phyloP scores from a whole-genome alignment of 1,284 basidiomycete species.

The Bjerkandera adusta region DNA sequence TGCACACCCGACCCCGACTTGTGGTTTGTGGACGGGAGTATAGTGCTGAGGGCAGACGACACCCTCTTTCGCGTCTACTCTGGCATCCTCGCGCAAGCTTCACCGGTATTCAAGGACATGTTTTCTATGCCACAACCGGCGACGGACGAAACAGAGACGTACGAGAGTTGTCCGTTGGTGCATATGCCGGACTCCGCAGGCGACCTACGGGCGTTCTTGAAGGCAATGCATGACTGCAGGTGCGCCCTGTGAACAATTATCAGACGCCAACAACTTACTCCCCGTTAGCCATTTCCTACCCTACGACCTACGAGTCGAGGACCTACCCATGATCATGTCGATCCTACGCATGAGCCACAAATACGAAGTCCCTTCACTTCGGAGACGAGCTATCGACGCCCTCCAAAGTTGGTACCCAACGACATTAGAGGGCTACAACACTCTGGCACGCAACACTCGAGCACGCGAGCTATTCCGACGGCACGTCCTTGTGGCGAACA shows the following conservation, averaged over 20 bases:
- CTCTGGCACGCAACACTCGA: conserved; percentile 1
- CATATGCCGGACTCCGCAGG: conserved; percentile 11
- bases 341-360: conserved; percentile 16
- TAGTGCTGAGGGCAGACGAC: conserved; percentile 16
- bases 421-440: conserved; percentile 6
- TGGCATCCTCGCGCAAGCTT: conserved; percentile 12
- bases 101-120: conserved; percentile 16
- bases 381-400: conserved; percentile 13
- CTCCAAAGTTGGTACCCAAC: conserved; percentile 13
- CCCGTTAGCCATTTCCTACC: conserved; percentile 6
- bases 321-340: conserved; percentile 8
- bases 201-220: conserved; percentile 12
- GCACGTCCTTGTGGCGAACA: conserved; percentile 15
- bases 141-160: conserved; percentile 2
- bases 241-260: neutral
- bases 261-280: neutral
- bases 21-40: conserved; percentile 19
- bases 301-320: neutral
- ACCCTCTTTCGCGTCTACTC: conserved; percentile 12
- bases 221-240: conserved; percentile 13
- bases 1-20: conserved; percentile 8
- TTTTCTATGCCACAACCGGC: conserved; percentile 9
- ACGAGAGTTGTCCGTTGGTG: conserved; percentile 13
- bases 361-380: conserved; percentile 14
- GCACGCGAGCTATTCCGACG: conserved; percentile 9